Evolutionary conservation across 1,284 basidiomycete genomes (phyloP), one percentile per base, ranked within the genome.

Genomic region (Apiotrichum veenhuisii): DNA sequence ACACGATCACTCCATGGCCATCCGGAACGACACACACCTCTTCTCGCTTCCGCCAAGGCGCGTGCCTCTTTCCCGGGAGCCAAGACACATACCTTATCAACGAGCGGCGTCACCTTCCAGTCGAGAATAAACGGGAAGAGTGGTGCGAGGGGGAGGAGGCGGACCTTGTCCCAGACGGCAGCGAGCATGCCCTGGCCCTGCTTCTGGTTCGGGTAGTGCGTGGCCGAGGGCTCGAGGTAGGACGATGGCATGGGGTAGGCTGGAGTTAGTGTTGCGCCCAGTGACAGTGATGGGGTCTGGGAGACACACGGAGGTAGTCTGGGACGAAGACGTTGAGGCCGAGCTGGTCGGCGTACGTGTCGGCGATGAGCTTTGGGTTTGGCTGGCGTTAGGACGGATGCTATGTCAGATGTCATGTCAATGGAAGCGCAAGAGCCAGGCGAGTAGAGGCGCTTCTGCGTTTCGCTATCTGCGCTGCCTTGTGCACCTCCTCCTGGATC

Each of bases 311-410:
- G 47, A 72, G 63, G 56, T 71, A 72, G 47, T 72, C 67, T 0
- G 69, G 74, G 1, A 86, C 81, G 79, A 83, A 86, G 25, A 87
- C 85, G 58, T 85, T 82, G 53, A 85, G 80, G 5, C 77, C 77
- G 27, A 86, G 72, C 3, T 76, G 63, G 50, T 81, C 77, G 7
- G 85, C 80, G 26, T 85, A 72, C 23, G 76, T 71, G 68, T 87
- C 86, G 0, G 86, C 85, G 9, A 87, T 76, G 54, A 88, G 77
- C 66, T 85, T 86, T 64, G 78, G 78, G 68, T 86, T 87, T 20
- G 61, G 61, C 70, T 72, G 38, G 42, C 11, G 15, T 25, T 18
- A 18, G 45, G n/a, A n/a, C n/a, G 12, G 17, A 7, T 15, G 26
- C n/a, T n/a, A 9, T 22, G n/a, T 56, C 36, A 54, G 37, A n/a